Percentiles rank a stretch among this genome's conserved stretches.
phyloP scores from a whole-genome alignment of 805 yeast genomes.

The Starmerella sp. region DNA sequence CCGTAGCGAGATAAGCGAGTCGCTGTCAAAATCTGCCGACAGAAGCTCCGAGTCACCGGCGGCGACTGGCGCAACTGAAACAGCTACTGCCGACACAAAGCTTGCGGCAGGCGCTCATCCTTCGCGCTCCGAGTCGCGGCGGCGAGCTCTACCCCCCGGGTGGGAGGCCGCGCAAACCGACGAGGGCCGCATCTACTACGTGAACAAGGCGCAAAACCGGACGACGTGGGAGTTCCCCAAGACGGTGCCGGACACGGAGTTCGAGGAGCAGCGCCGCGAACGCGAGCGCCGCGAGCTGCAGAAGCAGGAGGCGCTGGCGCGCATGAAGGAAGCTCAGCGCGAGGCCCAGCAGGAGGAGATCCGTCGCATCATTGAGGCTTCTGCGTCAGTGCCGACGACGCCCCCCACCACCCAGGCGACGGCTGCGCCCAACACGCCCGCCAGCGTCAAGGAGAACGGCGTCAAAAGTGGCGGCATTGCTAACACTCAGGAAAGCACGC shows the following conservation, averaged over 20 bases:
- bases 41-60: no score
- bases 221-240: conserved; percentile 45
- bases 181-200: conserved; percentile 41
- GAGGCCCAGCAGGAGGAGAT: conserved; percentile 29
- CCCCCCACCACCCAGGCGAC: not conserved
- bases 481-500: not conserved
- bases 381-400: conserved; percentile 8
- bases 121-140: not conserved
- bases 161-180: conserved; percentile 53
- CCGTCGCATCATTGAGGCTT: conserved; percentile 24
- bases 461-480: not conserved
- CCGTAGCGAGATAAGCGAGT: conserved; percentile 16
- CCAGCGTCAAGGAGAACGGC: not conserved
- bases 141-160: conserved; percentile 40
- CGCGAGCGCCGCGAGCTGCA: conserved; percentile 8
- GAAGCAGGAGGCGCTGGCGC: conserved; percentile 10
- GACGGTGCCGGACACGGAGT: conserved; percentile 4
- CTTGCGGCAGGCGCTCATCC: not conserved
- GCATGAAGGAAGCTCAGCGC: conserved; percentile 13
- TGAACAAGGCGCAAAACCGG: conserved; percentile 37
- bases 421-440: conserved; percentile 8
- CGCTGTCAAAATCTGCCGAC: not conserved
- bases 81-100: conserved; percentile 11
- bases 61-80: not conserved
- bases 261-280: not conserved